Percentiles rank a stretch among this genome's conserved stretches.
Evolutionary conservation across 2,329 filamentous ascomycete genomes (phyloP).

Genomic region (Colletotrichum echinochloae): DNA sequence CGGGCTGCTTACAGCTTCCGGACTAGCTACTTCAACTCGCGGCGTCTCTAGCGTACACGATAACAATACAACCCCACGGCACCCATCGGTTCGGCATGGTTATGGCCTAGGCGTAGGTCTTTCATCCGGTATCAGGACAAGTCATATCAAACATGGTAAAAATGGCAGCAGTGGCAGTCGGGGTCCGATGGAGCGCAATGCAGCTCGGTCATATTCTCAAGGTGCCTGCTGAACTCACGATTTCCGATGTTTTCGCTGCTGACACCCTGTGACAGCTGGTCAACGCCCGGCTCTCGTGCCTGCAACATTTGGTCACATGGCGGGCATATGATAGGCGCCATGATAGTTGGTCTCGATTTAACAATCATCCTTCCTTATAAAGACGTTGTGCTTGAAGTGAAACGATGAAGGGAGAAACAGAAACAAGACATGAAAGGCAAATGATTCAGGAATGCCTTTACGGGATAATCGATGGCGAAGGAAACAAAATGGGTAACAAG

Average conservation of each 20-base stretch:
- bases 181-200: not conserved
- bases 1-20: slow-evolving; percentile 48
- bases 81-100: not conserved
- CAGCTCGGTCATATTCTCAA: not conserved
- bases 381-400: not conserved
- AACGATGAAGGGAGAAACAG: not conserved
- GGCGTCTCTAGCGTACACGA: slow-evolving; percentile 27
- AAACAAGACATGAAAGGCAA: not conserved
- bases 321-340: not conserved
- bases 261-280: not conserved
- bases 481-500: not conserved
- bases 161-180: not conserved
- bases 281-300: slow-evolving; percentile 9
- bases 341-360: not conserved
- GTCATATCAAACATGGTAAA: not conserved
- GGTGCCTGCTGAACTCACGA: not conserved
- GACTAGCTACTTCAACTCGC: slow-evolving; percentile 44
- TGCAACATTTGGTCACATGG: slow-evolving; percentile 1
- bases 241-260: not conserved
- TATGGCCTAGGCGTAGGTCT: slow-evolving; percentile 29
- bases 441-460: not conserved
- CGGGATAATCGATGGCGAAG: not conserved
- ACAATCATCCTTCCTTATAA: not conserved
- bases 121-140: slow-evolving; percentile 28
- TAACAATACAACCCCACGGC: slow-evolving; percentile 11